These are phyloP conservation scores for Chaetomium fimeti DNA, from an alignment of 495 filamentous ascomycete genomes.

Conservation along the genomic window DNA sequence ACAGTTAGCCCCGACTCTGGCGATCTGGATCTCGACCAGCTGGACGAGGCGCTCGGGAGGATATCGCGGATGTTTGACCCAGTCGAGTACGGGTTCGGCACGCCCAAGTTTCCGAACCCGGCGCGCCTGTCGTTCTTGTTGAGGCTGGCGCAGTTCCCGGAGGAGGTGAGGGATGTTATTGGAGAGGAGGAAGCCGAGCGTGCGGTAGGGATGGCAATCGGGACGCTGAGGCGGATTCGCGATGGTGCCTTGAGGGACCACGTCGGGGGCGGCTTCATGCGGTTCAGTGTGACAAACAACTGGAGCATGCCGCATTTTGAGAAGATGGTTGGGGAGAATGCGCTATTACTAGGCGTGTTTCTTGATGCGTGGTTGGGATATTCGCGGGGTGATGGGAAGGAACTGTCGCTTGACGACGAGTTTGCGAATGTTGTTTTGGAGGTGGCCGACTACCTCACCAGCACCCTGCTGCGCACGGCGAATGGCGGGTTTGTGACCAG, in stretches of 20 bases:
- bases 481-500: slow-evolving; percentile 82
- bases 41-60: slow-evolving; percentile 85
- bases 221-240: slow-evolving; percentile 77
- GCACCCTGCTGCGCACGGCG: slow-evolving; percentile 60
- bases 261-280: slow-evolving; percentile 80
- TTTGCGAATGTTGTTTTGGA: slow-evolving; percentile 79
- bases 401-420: slow-evolving; percentile 44
- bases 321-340: slow-evolving; percentile 97
- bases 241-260: slow-evolving; percentile 90
- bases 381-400: slow-evolving; percentile 46
- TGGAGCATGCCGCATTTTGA: slow-evolving; percentile 96
- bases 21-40: slow-evolving; percentile 80
- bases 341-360: slow-evolving; percentile 80
- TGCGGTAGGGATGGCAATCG: slow-evolving; percentile 76
- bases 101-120: slow-evolving; percentile 89
- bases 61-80: slow-evolving; percentile 77
- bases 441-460: slow-evolving; percentile 77
- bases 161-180: slow-evolving; percentile 76
- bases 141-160: slow-evolving; percentile 68
- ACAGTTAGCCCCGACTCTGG: slow-evolving; percentile 25
- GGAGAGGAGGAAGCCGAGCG: slow-evolving; percentile 73
- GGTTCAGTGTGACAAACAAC: slow-evolving; percentile 85
- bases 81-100: slow-evolving; percentile 74
- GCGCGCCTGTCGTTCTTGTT: slow-evolving; percentile 81
- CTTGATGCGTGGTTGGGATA: slow-evolving; percentile 82